phyloP scores from a whole-genome alignment of 2,329 filamentous ascomycete genomes.

The Stemphylium vesicarium region DNA sequence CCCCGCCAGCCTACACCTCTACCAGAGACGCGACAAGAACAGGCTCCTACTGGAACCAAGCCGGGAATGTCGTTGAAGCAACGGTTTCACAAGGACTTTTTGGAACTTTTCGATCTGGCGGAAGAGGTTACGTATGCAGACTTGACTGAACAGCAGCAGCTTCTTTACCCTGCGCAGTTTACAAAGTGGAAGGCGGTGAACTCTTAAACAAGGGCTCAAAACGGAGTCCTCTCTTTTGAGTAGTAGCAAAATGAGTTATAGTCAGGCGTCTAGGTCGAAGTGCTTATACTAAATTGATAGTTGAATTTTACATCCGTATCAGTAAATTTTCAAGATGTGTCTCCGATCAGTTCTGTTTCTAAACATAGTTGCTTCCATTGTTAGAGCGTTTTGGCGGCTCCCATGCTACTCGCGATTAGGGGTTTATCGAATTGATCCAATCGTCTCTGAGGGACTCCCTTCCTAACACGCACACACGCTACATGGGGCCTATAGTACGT shows the following conservation, averaged over 20 bases:
- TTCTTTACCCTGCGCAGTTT: constrained; percentile 15
- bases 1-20: not conserved
- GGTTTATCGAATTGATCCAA: constrained; percentile 76
- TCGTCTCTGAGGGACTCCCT: constrained; percentile 67
- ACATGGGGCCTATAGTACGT: constrained; percentile 70
- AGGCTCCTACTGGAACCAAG: not conserved
- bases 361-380: not conserved
- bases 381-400: constrained; percentile 85
- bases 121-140: constrained; percentile 3
- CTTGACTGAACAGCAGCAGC: constrained; percentile 13
- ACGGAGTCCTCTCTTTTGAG: constrained; percentile 1
- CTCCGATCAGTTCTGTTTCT: not conserved
- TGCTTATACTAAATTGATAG: constrained; percentile 6
- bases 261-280: not conserved
- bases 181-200: constrained; percentile 12
- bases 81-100: constrained; percentile 8
- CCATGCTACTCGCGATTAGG: constrained; percentile 76
- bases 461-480: constrained; percentile 71
- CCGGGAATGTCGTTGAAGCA: constrained; percentile 2
- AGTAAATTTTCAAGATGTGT: not conserved
- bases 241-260: constrained; percentile 4
- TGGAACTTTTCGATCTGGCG: constrained; percentile 9
- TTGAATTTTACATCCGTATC: constrained; percentile 1
- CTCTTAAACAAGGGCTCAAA: constrained; percentile 1
- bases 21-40: not conserved